Evolutionary conservation across 805 yeast species (phyloP), one percentile per base, ranked within the genome.

Genomic region (Tetrapisispora fleetii): DNA sequence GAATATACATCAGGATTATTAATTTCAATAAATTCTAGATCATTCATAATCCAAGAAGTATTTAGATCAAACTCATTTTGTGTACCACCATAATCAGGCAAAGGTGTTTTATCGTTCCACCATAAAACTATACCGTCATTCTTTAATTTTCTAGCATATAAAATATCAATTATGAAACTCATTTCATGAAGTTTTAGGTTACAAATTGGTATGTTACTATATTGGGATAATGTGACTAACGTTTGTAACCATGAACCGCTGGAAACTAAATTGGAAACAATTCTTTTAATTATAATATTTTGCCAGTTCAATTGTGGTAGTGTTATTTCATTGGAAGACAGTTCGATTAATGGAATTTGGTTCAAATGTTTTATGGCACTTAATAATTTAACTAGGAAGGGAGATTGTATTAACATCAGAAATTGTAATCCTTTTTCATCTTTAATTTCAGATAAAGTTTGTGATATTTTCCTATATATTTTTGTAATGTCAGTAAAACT

Each of bases 251-350:
- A 83, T 1, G 80, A 70, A 0, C 93, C 84, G 41, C 89, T 67
- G 0, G 86, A 79, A 41, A 91, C 72, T 62, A 80, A 80, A 54
- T 85, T 89, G 55, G 81, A 82, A 39, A 82, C 72, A 4, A 87
- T 69, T 53, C 87, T 70, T 52, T 80, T 81, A 47, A 81, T 69
- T 8, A 87, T 73, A 14, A 79, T 69, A 1, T 77, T 63, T 61
- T 87, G 93, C 96, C 96, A 89, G 4, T 89, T 83, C 46, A 90
- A 67, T 4, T 90, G 82, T 11, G 91, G 89, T 30, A 85, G 64
- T 1, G 78, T 68, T 18, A 79, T 59, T 54, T 81, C 85, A 41
- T 78, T 73, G 19, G 78, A 71, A 18, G 74, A 70, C 76, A 85
- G 75, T 49, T 74, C 74, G 36, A 89, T 67, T 1, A 79, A 71